Evolutionary conservation across 768 basidiomycete genomes (phyloP).

Genomic region (Mycena vulgaris): DNA sequence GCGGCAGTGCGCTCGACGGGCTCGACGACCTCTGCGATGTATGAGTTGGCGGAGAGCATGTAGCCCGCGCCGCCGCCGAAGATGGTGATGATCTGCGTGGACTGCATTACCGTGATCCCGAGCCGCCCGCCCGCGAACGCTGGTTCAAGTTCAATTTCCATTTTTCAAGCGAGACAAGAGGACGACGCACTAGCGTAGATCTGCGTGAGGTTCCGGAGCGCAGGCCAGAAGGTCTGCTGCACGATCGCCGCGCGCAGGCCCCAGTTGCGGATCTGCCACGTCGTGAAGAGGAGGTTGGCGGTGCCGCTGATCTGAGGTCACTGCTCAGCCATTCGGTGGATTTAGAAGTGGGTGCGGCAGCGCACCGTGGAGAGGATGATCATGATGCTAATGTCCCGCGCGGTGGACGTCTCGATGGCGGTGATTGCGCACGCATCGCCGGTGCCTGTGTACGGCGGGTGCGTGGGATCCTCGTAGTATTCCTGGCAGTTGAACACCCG

Average conservation of each 20-base stretch:
- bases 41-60: conserved; percentile 32
- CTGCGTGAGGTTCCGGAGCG: conserved; percentile 32
- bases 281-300: conserved; percentile 33
- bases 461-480: conserved; percentile 30
- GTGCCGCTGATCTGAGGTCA: conserved; percentile 25
- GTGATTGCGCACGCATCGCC: conserved; percentile 35
- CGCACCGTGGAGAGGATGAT: conserved; percentile 26
- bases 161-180: neutral
- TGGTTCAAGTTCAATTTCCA: neutral
- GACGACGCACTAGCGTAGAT: conserved; percentile 33
- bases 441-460: conserved; percentile 27
- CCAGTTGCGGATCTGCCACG: conserved; percentile 37
- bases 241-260: conserved; percentile 33
- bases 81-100: conserved; percentile 35
- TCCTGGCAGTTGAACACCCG: conserved; percentile 37
- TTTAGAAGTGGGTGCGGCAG: no score
- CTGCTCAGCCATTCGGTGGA: neutral
- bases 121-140: conserved; percentile 26
- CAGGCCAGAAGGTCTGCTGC: conserved; percentile 38
- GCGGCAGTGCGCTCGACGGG: conserved; percentile 33
- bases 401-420: conserved; percentile 27
- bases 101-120: conserved; percentile 35
- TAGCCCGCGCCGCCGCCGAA: conserved; percentile 36
- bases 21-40: conserved; percentile 34
- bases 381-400: conserved; percentile 32